These are phyloP conservation scores for Pyrenophora seminiperda DNA, from an alignment of 2,329 filamentous ascomycete species.

Conservation along the genomic window DNA sequence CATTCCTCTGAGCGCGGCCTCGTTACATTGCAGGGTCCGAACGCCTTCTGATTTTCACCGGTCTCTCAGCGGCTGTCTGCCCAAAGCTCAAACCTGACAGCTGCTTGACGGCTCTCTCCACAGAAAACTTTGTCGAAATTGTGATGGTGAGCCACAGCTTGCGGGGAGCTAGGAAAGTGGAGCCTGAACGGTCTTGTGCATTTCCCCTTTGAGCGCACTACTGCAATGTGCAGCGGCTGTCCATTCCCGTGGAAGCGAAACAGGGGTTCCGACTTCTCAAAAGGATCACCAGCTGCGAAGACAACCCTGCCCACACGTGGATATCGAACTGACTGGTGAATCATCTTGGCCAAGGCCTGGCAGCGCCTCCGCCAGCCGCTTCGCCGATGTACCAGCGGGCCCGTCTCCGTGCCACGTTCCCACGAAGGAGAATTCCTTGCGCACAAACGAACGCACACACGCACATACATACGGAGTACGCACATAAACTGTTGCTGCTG, in stretches of 20 bases:
- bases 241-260: conserved; percentile 46
- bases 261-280: conserved; percentile 32
- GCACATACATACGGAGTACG: too few relatives aligned
- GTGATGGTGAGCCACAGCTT: conserved; percentile 37
- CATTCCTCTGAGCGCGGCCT: background rate
- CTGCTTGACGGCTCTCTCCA: conserved; percentile 30
- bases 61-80: background rate
- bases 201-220: conserved; percentile 36
- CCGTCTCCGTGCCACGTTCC: conserved; percentile 14
- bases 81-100: conserved; percentile 20
- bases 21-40: conserved; percentile 9
- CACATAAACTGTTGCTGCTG: conserved; percentile 19
- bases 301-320: conserved; percentile 47
- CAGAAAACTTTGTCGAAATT: conserved; percentile 41
- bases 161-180: conserved; percentile 48
- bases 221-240: conserved; percentile 44
- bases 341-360: conserved; percentile 32
- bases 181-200: conserved; percentile 33
- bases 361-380: conserved; percentile 30
- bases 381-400: conserved; percentile 21
- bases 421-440: conserved; percentile 12
- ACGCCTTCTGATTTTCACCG: background rate
- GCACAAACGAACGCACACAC: too few relatives aligned
- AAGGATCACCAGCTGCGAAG: conserved; percentile 35
- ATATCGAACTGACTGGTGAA: conserved; percentile 27